Evolutionary conservation across 2,329 filamentous ascomycete genomes (phyloP).

Genomic region (Alternaria solani): DNA sequence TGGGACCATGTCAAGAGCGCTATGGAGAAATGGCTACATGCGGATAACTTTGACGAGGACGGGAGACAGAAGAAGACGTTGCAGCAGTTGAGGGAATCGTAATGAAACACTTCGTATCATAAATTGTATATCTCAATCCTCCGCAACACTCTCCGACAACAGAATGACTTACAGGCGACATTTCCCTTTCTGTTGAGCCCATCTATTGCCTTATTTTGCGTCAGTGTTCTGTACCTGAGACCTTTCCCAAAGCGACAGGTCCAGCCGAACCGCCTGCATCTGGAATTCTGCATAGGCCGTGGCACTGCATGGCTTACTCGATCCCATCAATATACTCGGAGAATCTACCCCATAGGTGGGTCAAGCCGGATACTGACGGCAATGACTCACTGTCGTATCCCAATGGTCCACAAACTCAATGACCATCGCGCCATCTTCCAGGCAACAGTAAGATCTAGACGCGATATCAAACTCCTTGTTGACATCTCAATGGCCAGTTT

Average conservation of each 20-base stretch:
- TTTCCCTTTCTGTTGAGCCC: background rate
- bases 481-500: background rate
- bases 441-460: background rate
- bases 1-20: slow-evolving; percentile 60
- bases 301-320: background rate
- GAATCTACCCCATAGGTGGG: background rate
- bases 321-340: background rate
- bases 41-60: slow-evolving; percentile 63
- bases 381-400: background rate
- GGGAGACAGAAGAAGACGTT: slow-evolving; percentile 62
- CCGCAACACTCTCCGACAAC: too few relatives aligned
- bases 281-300: background rate
- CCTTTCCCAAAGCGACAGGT: background rate
- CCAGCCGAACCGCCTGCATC: background rate
- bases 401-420: background rate
- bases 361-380: background rate
- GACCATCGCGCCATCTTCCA: background rate
- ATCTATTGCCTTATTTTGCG: background rate
- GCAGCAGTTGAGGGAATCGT: slow-evolving; percentile 40
- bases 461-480: too few relatives aligned
- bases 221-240: background rate
- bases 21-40: slow-evolving; percentile 64
- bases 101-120: background rate
- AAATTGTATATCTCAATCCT: background rate
- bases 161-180: too few relatives aligned